Base-by-base conservation (phyloP, 1,284 basidiomycete species). In the Leccinum pachyderme region DNA sequence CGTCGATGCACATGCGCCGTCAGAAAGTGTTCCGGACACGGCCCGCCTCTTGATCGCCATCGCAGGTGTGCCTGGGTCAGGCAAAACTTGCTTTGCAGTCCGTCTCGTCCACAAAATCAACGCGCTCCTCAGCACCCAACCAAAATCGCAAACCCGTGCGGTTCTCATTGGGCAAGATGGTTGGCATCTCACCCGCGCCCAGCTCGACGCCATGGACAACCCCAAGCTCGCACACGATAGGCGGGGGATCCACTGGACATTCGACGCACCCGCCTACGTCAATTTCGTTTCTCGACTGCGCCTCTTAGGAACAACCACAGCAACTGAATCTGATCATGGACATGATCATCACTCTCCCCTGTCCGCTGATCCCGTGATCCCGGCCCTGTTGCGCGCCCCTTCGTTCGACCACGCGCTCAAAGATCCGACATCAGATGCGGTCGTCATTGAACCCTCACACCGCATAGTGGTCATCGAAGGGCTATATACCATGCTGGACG, bases 391-490 rank as follows among this genome's bases (percentile, higher is more conserved):
- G 39, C 80, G 75, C 32, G 88, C 87, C 7, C 89, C 89, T 1
- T 83, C 86, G 0, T 96, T 96, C 67, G 85, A 91, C 50, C 81
- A 86, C 59, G 80, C 86, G 1, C 68, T 87, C 28, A 90, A 86
- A 66, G 84, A 90, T 61, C 83, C 83, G 0, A 75, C 75, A 0
- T 78, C 79, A 2, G 75, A 44, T 7, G 77, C 80, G 27, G 69
- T 87, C 12, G 66, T 73, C 0, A 81, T 98, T 27, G 64, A 74
- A 27, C 81, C 87, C 0, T 59, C 74, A 31, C 86, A 95, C 63
- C 82, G 87, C 4, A 80, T 96, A 51, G 79, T 96, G 52, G 70
- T 95, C 55, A 81, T 95, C 56, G 92, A 96, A 72, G 93, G 94
- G 0, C 73, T 96, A 8, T 95, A 96, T 70, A 81, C 85, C 5